Percentiles rank a stretch among this genome's conserved stretches.
Evolutionary conservation across 2,329 filamentous ascomycete species (phyloP).

Genomic region (Phoma sp.): DNA sequence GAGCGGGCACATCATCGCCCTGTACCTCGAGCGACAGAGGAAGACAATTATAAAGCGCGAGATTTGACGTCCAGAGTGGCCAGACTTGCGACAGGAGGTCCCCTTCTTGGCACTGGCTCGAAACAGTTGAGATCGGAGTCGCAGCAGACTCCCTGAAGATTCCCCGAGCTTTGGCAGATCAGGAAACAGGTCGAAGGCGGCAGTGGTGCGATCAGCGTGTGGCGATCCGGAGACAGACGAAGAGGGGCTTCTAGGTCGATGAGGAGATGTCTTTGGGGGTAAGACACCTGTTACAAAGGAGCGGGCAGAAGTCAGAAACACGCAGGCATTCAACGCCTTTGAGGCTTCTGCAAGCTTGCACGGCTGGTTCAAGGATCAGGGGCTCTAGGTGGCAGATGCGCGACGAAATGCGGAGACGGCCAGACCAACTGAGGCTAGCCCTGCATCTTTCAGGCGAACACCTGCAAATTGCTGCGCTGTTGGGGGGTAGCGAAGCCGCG

Average conservation of each 20-base stretch:
- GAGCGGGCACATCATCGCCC: conserved; percentile 48
- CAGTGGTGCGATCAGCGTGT: conserved; percentile 32
- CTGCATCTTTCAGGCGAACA: conserved; percentile 49
- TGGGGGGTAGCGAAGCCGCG: conserved; percentile 44
- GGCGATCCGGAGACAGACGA: conserved; percentile 29
- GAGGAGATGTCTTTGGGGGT: conserved; percentile 33
- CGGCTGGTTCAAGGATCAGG: conserved; percentile 49
- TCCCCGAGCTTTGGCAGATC: conserved; percentile 33
- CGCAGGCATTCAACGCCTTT: conserved; percentile 49
- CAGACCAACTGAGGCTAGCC: conserved; percentile 48
- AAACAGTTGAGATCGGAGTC: conserved; percentile 37
- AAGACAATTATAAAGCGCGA: conserved; percentile 27
- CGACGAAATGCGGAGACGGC: conserved; percentile 52
- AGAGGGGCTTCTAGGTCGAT: conserved; percentile 27
- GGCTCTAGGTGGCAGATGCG: conserved; percentile 50
- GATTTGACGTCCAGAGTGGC: conserved; percentile 29
- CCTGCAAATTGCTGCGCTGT: conserved; percentile 48
- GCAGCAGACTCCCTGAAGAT: conserved; percentile 36
- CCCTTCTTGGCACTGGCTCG: conserved; percentile 44
- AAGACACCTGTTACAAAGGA: conserved; percentile 46
- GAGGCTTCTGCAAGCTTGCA: conserved; percentile 50
- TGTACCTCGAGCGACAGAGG: conserved; percentile 41
- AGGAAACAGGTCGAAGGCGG: conserved; percentile 27
- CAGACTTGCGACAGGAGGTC: conserved; percentile 32
- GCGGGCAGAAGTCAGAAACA: conserved; percentile 42